Evolutionary conservation across 371 early-diverging fungal species (phyloP), one percentile per base, ranked within the genome.

Genomic region (Catenaria anguillulae): DNA sequence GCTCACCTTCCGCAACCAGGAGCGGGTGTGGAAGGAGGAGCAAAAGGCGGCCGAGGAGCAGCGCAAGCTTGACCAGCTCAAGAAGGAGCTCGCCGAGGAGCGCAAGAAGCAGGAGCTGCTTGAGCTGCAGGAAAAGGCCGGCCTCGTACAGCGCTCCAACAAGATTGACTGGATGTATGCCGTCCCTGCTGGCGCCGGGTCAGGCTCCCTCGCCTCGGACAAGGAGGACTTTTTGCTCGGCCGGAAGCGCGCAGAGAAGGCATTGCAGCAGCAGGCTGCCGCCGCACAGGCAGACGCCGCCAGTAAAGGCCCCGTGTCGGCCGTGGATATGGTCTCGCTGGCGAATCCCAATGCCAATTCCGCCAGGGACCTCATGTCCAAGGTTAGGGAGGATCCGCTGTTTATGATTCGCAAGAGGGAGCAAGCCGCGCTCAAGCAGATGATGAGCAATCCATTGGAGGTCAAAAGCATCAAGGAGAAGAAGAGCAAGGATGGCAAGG

Each of bases 91-190:
- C 55, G 84, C 85, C 60, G 94, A 92, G 70, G 92, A 97, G 68
- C 76, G 92, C 40, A 85, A 88, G 61, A 70, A 84, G 34, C 84
- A 88, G 69, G 97, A 95, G 58, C 73, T 95, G 55, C 84, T 85
- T 64, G 75, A 74, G 45, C 76, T 97, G 54, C 88, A 91, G 67
- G 88, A 88, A 68, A 77, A 79, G 19, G 78, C 84, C 10, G 89
- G 92, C 19, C 75, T 75, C 65, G 75, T 66, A 77, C 78, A 83
- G 65, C 71, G 78, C 34, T 74, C 78, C 29, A 85, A 91, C 62
- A 77, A 86, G 55, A 70, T 97, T 4, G 96, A 96, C 64, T 95
- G 96, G 94, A 94, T 96, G 93, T 97, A 97, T 66, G 82, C 85
- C 34, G 84, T 85, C 15, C 83, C 86, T 2, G 79, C 79, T 29